Evolutionary conservation across 2,329 filamentous ascomycete species (phyloP), one percentile per base, ranked within the genome.

Genomic region (Monosporascus sp.): DNA sequence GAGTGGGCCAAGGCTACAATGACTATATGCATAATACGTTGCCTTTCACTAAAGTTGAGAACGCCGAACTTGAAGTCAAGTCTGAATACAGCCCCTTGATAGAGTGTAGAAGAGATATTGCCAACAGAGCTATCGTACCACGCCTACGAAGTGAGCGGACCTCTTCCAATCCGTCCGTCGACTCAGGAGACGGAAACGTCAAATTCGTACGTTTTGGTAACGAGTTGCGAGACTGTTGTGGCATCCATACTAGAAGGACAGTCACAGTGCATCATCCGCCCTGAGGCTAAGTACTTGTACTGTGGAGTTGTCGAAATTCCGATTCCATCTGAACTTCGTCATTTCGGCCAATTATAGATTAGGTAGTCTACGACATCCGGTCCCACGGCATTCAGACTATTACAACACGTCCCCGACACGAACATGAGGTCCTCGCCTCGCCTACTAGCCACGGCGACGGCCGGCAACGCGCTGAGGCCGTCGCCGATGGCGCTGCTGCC

Each of bases 401-500:
- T 51, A 48, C 49, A 36, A 50, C 24, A 48, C 72, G 57, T 77
- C 73, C 46, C 24, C 41, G 37, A 20, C 36, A 31, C 38, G 46
- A 51, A 18, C 20, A 67, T 67, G 66, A 65, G 54, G 49, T 49
- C 53, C 14, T 62, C 64, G 9, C 50, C 50, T 45, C 63, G 58
- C 58, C 52, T 65, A 25, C 52, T 64, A 45, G 65, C 65, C 37
- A 61, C 59, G 18, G 63, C 63, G 3, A 52, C 55, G 3, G 48
- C 58, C 24, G 61, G 63, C 36, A 63, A 64, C 39, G 66, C 60
- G 24, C 50, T 67, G 24, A 65, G 52, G 45, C 61, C 63, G 11
- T 56, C 57, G 24, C 49, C 69, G 20, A 73, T 88, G 68, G 89
- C 90, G 41, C 80, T 97, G 14, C 80, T 97, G 39, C 91, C 92